These are phyloP conservation scores for Aspergillus jensenii DNA, from an alignment of 2,329 filamentous ascomycete genomes.

Conservation along the genomic window DNA sequence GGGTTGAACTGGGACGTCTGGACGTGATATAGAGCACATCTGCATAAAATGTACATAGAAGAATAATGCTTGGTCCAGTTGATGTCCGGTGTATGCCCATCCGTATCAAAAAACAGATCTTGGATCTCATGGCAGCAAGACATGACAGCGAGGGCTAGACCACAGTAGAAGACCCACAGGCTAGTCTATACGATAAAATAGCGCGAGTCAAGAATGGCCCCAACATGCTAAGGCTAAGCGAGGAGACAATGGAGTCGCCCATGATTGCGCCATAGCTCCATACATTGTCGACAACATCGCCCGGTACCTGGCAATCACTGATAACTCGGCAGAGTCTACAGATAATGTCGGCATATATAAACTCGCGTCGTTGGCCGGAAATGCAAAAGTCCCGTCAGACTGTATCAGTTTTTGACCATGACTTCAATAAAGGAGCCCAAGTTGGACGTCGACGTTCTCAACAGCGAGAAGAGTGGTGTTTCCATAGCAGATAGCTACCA, in stretches of 20 bases:
- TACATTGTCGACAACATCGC: constrained; percentile 6
- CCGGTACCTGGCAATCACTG: not conserved
- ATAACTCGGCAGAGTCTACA: not conserved
- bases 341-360: not conserved
- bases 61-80: too few species aligned
- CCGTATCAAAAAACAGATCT: too few species aligned
- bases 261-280: constrained; percentile 10
- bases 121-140: too few species aligned
- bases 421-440: not conserved
- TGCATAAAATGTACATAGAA: too few species aligned
- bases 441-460: not conserved
- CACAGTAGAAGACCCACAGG: not conserved
- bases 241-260: not conserved
- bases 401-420: not conserved
- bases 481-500: not conserved
- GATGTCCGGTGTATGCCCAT: too few species aligned
- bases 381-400: not conserved
- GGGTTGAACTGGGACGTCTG: constrained; percentile 20
- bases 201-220: constrained; percentile 1
- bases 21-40: not conserved
- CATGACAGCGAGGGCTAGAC: too few species aligned
- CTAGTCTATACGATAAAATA: not conserved
- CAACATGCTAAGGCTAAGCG: not conserved
- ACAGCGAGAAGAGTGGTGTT: constrained; percentile 3
- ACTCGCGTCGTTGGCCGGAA: not conserved